Evolutionary conservation across 768 basidiomycete species (phyloP), one percentile per base, ranked within the genome.

Genomic region (Calocera viscosa): DNA sequence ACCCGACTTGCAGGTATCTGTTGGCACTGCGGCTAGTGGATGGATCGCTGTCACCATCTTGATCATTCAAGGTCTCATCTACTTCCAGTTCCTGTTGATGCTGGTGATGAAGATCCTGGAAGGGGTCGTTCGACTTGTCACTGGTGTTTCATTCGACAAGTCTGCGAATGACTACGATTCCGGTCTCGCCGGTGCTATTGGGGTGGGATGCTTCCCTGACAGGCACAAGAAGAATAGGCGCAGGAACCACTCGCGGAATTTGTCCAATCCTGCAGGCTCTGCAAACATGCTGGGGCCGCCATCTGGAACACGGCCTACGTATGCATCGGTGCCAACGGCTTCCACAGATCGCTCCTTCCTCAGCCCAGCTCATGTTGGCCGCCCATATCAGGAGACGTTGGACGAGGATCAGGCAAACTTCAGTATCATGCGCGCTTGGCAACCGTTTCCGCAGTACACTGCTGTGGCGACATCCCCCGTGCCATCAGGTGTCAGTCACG

Each of bases 31-130:
- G 28, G 86, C 94, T 19, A 85, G 85, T 19, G 89, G 90, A 66
- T 99, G 95, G 96, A 86, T 99, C 17, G 86, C 94, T 14, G 97
- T 95, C 75, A 90, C 91, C 71, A 87, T 98, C 67, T 81, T 98
- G 68, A 88, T 96, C 64, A 79, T 91, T 32, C 77, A 81, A 67
- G 82, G 83, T 12, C 81, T 97, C 67, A 86, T 91, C 53, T 92
- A 94, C 74, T 79, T 92, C 12, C 86, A 89, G n/a, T 85, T 95
- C 71, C 73, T 84, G 63, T 76, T 90, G 66, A 89, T 96, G 82
- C 83, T 97, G 41, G 64, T 89, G 39, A 84, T 88, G 77, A 99
- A 99, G 78, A 70, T 95, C 64, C 72, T 88, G 49, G 95, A 98
- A 75, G 93, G 86, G 10, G 64, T 84, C n/a, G 80, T 91, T 34